Conservation (phyloP, 129 eudicot species). For the Rutidosis leptorrhynchoides region DNA sequence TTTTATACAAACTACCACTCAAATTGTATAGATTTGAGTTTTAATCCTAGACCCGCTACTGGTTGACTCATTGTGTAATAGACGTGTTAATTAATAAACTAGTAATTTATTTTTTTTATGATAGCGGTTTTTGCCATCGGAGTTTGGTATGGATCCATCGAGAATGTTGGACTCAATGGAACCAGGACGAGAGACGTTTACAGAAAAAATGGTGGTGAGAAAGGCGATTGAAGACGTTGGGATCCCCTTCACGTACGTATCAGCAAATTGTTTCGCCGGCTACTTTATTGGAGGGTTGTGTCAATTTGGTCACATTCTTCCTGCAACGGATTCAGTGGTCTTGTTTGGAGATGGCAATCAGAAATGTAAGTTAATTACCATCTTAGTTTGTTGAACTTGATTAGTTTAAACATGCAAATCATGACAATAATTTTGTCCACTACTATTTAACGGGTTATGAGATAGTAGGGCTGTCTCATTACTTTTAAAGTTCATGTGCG, state of each 20-base stretch:
- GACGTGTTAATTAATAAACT: background rate
- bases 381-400: background rate
- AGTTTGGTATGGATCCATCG: conserved; percentile 51
- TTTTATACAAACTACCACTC: too few relatives aligned
- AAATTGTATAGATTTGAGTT: too few relatives aligned
- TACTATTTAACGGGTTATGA: background rate
- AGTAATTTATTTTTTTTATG: conserved; percentile 3
- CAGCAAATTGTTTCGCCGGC: conserved; percentile 48
- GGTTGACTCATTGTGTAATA: too few relatives aligned
- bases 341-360: conserved; percentile 53
- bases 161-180: conserved; percentile 42
- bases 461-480: too few relatives aligned
- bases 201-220: conserved; percentile 45
- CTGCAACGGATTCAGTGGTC: conserved; percentile 44
- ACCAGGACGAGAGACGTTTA: conserved; percentile 47
- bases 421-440: background rate
- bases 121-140: conserved; percentile 49
- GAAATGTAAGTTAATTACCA: conserved; percentile 35
- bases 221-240: conserved; percentile 48
- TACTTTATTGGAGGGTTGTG: conserved; percentile 52
- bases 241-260: conserved; percentile 46
- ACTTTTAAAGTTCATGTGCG: too few relatives aligned
- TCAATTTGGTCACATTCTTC: conserved; percentile 48
- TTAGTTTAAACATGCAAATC: background rate
- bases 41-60: too few relatives aligned